Evolutionary conservation across 306 rosid genomes (phyloP), one percentile per base, ranked within the genome.

Genomic region (Betula pendula): DNA sequence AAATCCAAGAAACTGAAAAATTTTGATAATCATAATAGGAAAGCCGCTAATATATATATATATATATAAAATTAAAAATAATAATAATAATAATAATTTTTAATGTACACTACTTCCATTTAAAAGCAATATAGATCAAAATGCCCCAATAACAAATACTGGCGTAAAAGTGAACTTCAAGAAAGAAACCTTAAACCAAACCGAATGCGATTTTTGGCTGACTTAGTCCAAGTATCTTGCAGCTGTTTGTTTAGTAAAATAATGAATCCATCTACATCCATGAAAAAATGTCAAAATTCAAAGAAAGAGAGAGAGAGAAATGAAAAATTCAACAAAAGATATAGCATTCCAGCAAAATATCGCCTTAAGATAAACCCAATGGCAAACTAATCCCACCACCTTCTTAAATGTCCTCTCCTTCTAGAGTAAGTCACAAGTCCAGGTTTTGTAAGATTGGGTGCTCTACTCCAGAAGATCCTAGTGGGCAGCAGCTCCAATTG

Each of bases 211-310:
- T 17, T 29, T 17, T 72, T 27, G 42, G 33, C 72, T 40, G 73
- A 77, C 79, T 76, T 73, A 44, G 73, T 82, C 79, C 17, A 31
- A 52, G 25, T n/a, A n/a, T 60, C 71, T 5, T 60, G n/a, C n/a
- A 29, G 44, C 42, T 42, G 29, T 65, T n/a, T 63, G 40, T 50
- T 59, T 40, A 29, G 50, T n/a, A n/a, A n/a, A n/a, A n/a, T n/a
- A n/a, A n/a, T n/a, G n/a, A n/a, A n/a, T n/a, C n/a, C n/a, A n/a
- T n/a, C n/a, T n/a, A n/a, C n/a, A n/a, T n/a, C n/a, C n/a, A n/a
- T n/a, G n/a, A n/a, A n/a, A n/a, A n/a, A n/a, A n/a, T n/a, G n/a
- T n/a, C n/a, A n/a, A n/a, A n/a, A n/a, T n/a, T n/a, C n/a, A n/a
- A n/a, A n/a, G n/a, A n/a, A n/a, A n/a, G n/a, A n/a, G n/a, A n/a